Evolutionary conservation across 257 asterid genomes (phyloP).

Genomic region (Solanum ossicruentum): DNA sequence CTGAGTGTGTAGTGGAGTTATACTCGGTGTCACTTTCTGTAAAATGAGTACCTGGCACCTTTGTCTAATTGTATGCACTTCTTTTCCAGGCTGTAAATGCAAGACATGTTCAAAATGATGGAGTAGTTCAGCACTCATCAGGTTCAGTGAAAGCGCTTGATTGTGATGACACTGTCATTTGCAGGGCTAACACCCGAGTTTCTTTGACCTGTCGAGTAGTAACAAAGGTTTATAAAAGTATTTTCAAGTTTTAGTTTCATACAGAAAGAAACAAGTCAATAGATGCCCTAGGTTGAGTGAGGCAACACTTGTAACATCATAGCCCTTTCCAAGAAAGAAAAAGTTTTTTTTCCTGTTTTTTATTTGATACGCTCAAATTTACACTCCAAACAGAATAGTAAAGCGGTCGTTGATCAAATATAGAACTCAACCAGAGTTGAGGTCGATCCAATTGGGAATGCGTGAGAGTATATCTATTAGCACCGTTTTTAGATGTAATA

Average conservation of each 20-base stretch:
- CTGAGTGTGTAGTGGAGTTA: background rate
- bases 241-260: conserved; percentile 36
- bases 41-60: background rate
- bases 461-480: no score
- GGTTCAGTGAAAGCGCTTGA: conserved; percentile 8
- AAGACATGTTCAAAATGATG: conserved; percentile 6
- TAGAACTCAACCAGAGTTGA: no score
- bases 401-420: no score
- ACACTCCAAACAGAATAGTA: no score
- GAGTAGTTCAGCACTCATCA: background rate
- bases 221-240: conserved; percentile 47
- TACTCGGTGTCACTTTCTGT: background rate
- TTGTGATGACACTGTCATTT: conserved; percentile 21
- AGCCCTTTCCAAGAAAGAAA: background rate
- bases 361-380: no score
- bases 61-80: background rate
- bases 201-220: conserved; percentile 86
- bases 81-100: conserved; percentile 52
- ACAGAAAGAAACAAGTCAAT: background rate
- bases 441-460: no score
- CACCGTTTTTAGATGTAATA: no score
- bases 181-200: conserved; percentile 56
- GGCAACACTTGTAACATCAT: background rate
- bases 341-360: background rate
- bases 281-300: background rate